phyloP scores from a whole-genome alignment of 169 alveolate genomes.

The Eimeria necatrix region DNA sequence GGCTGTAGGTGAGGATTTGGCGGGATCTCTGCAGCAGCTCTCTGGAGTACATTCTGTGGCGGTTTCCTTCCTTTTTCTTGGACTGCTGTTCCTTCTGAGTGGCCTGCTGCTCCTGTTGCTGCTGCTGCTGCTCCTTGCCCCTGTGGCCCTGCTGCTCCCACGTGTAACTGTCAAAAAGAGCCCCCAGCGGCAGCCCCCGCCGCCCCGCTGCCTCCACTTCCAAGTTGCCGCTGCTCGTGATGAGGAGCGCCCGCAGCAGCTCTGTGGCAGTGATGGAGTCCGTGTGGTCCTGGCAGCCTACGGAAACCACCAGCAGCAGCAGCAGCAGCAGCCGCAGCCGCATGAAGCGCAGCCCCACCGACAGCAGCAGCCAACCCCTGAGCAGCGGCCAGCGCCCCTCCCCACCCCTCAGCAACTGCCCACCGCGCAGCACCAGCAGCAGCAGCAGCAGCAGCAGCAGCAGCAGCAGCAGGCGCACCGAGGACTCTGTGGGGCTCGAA shows the following conservation, averaged over 20 bases:
- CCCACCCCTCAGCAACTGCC: too few relatives aligned
- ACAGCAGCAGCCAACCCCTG: neutral
- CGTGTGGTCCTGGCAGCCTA: neutral
- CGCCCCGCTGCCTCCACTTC: neutral
- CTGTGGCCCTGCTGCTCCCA: neutral
- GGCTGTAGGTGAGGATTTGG: neutral
- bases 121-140: neutral
- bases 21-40: neutral
- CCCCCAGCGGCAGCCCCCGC: neutral
- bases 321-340: neutral
- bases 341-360: neutral
- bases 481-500: slow-evolving; percentile 39
- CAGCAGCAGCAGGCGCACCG: neutral
- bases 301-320: neutral
- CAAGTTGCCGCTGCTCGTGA: neutral
- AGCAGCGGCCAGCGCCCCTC: too few relatives aligned
- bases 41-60: neutral
- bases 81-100: too few relatives aligned
- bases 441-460: neutral
- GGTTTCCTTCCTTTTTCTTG: too few relatives aligned
- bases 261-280: neutral
- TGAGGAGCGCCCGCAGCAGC: neutral
- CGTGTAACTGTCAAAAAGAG: neutral
- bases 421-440: neutral
- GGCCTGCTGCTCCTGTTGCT: too few relatives aligned